A percentile compares a stretch with the other conserved stretches of the same genome.
These are phyloP conservation scores for Tulasnella sp. DNA, from an alignment of 768 basidiomycete species.

Conservation along the genomic window DNA sequence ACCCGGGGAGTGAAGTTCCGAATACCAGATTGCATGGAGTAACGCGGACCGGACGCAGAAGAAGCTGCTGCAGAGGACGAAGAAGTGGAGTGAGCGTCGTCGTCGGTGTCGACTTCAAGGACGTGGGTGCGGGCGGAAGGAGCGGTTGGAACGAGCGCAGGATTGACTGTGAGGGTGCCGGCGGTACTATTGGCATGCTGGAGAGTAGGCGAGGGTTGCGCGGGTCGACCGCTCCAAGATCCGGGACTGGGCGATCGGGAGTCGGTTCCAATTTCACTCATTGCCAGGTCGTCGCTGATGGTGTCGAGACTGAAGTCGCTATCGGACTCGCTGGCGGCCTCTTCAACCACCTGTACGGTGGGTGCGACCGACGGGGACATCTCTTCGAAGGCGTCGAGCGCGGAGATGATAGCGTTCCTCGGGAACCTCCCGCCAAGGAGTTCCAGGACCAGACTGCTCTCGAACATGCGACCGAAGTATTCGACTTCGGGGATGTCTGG, in stretches of 20 bases:
- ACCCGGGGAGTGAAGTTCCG: constrained; percentile 9
- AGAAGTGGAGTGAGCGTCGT: constrained; percentile 13
- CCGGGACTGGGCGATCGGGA: constrained; percentile 1
- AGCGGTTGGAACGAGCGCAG: constrained; percentile 6
- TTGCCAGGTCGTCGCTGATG: background rate
- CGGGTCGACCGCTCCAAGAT: constrained; percentile 16
- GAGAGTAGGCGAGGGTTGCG: background rate
- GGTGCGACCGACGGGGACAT: background rate
- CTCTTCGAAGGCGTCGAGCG: background rate
- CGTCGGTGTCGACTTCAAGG: constrained; percentile 18
- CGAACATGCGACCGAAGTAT: constrained; percentile 5
- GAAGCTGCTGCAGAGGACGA: background rate
- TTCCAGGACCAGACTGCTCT: constrained; percentile 12
- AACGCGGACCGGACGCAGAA: background rate
- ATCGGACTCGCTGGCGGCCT: background rate
- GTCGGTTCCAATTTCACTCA: background rate
- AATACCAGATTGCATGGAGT: background rate
- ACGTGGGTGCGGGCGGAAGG: constrained; percentile 8
- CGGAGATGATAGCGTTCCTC: background rate
- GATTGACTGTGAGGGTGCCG: background rate
- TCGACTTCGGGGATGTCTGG: background rate
- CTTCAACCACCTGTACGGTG: constrained; percentile 13
- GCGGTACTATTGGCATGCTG: background rate
- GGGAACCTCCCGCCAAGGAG: background rate
- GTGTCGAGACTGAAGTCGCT: constrained; percentile 15